Percentiles rank a stretch among this genome's conserved stretches.
phyloP scores from a whole-genome alignment of 352 stramenopile species.

The Globisporangium nodosum region DNA sequence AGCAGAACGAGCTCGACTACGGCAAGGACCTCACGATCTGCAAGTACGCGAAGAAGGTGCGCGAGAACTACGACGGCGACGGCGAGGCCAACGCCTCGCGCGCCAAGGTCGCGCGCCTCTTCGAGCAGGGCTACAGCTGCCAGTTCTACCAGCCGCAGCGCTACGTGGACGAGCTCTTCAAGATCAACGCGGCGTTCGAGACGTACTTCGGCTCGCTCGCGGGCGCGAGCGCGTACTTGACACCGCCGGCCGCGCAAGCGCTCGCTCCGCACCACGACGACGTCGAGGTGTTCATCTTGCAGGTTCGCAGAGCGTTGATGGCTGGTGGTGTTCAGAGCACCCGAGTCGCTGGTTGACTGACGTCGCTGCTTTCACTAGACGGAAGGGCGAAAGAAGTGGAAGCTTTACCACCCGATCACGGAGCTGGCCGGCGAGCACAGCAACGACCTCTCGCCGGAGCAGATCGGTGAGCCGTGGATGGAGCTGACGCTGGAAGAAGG shows the following conservation, averaged over 20 bases:
- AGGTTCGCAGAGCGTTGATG: conserved; percentile 9
- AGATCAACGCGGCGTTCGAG: conserved; percentile 78
- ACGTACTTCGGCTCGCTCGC: conserved; percentile 68
- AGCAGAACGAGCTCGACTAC: conserved; percentile 49
- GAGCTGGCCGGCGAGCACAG: conserved; percentile 77
- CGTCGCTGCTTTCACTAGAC: conserved; percentile 27
- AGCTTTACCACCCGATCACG: conserved; percentile 72
- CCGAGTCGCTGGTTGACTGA: background rate
- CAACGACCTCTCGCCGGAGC: conserved; percentile 51
- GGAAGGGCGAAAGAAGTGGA: conserved; percentile 85
- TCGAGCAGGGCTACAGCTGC: conserved; percentile 75
- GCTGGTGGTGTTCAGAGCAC: background rate
- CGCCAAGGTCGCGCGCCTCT: conserved; percentile 48
- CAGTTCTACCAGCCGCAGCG: conserved; percentile 88
- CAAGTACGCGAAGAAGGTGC: conserved; percentile 58
- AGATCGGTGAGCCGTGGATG: conserved; percentile 78
- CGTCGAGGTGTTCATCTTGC: conserved; percentile 83
- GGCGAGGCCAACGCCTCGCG: conserved; percentile 41
- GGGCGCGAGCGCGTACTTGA: conserved; percentile 76
- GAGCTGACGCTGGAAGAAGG: conserved; percentile 80
- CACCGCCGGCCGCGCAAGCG: conserved; percentile 69
- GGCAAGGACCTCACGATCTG: conserved; percentile 72
- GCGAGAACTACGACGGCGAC: conserved; percentile 64
- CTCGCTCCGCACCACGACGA: conserved; percentile 84
- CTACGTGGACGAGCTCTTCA: conserved; percentile 68